phyloP scores from a whole-genome alignment of 305 asterid genomes.

The Solanum chacoense region DNA sequence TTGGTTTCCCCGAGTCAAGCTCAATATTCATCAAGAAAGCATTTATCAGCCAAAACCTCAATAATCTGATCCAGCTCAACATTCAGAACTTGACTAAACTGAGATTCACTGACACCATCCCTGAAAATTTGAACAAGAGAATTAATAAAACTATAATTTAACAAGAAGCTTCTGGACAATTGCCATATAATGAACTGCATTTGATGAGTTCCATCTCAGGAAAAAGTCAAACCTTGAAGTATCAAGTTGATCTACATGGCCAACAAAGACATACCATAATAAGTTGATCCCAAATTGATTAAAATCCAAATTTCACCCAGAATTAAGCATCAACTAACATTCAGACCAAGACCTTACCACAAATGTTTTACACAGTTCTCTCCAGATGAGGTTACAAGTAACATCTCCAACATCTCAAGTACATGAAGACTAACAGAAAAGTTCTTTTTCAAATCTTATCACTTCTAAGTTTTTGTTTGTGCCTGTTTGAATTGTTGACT shows the following conservation, averaged over 20 bases:
- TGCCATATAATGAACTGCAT: not conserved
- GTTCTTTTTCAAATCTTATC: not conserved
- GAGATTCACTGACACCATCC: slow-evolving; percentile 95
- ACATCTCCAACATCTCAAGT: not conserved
- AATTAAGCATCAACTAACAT: not conserved
- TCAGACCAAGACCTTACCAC: not conserved
- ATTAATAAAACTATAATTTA: not conserved
- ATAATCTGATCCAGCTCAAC: slow-evolving; percentile 72
- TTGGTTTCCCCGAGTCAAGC: not conserved
- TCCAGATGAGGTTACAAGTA: not conserved
- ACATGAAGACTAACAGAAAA: not conserved
- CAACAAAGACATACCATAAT: not conserved
- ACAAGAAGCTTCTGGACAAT: not conserved
- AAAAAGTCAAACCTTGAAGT: not conserved
- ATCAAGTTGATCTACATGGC: not conserved
- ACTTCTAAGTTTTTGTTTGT: not conserved
- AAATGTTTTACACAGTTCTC: not conserved
- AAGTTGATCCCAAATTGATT: not conserved
- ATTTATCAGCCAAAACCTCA: slow-evolving; percentile 31
- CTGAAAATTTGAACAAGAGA: slow-evolving; percentile 22
- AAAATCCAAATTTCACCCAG: not conserved
- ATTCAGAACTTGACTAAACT: slow-evolving; percentile 82
- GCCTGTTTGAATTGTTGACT: not conserved
- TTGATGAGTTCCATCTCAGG: not conserved
- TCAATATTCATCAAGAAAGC: not conserved